Evolutionary conservation across 2,329 filamentous ascomycete species (phyloP).

Genomic region (Fusarium veterinarium): DNA sequence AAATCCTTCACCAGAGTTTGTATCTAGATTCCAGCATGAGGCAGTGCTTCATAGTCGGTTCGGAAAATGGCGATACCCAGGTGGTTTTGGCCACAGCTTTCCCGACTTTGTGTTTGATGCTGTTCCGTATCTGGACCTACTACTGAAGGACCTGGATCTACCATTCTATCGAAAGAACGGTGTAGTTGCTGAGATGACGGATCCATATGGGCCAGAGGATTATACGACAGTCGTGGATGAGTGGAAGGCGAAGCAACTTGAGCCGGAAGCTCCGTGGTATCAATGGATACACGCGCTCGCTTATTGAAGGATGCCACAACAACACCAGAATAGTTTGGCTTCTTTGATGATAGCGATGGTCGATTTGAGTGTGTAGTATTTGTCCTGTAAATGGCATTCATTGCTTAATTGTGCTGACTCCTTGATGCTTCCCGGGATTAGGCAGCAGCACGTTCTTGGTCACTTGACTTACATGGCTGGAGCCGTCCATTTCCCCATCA

Average conservation of each 20-base stretch:
- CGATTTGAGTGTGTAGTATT: neutral
- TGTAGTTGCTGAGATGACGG: conserved; percentile 62
- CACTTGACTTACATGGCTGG: neutral
- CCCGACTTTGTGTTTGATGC: conserved; percentile 82
- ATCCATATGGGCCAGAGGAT: conserved; percentile 69
- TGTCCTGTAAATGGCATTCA: neutral
- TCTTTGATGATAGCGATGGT: neutral
- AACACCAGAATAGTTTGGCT: neutral
- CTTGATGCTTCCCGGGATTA: conserved; percentile 18
- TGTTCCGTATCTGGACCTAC: conserved; percentile 76
- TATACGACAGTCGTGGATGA: conserved; percentile 66
- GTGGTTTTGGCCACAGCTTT: conserved; percentile 69
- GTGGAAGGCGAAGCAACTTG: conserved; percentile 53
- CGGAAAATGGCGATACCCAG: conserved; percentile 75
- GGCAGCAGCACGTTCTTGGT: conserved; percentile 17
- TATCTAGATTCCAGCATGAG: conserved; percentile 61
- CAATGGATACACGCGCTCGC: neutral
- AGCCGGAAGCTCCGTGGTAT: neutral
- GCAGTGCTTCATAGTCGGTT: conserved; percentile 75
- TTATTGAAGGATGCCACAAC: neutral
- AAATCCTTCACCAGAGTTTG: conserved; percentile 42
- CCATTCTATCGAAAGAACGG: conserved; percentile 66
- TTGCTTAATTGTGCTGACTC: neutral
- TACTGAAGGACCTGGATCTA: conserved; percentile 74
- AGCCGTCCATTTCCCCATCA: neutral